Percentiles rank a stretch among this genome's conserved stretches.
These are phyloP conservation scores for Diaporthe sp. DNA, from an alignment of 2,329 filamentous ascomycete species.

Conservation along the genomic window DNA sequence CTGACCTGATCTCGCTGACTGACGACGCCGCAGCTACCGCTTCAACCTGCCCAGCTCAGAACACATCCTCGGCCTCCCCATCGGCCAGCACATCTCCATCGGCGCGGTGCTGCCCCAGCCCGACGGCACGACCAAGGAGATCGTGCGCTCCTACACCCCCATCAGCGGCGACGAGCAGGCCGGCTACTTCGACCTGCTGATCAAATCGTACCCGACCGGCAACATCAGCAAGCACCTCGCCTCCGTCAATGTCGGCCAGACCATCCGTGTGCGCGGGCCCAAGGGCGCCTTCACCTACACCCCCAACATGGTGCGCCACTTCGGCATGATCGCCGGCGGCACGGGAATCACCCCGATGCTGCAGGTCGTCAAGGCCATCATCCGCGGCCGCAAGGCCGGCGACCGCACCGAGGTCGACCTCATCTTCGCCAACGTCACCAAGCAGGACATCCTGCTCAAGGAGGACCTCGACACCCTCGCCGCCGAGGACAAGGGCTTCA, in stretches of 20 bases:
- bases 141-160: conserved; percentile 92
- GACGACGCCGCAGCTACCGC: conserved; percentile 74
- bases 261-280: conserved; percentile 90
- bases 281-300: conserved; percentile 99
- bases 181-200: conserved; percentile 94
- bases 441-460: conserved; percentile 90
- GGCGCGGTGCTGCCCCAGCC: conserved; percentile 76
- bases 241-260: conserved; percentile 82
- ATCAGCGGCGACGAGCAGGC: conserved; percentile 90
- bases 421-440: conserved; percentile 96
- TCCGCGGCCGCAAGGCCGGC: conserved; percentile 80
- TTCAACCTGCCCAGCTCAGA: conserved; percentile 83
- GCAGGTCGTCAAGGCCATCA: conserved; percentile 91
- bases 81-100: conserved; percentile 99
- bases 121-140: conserved; percentile 81
- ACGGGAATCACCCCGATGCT: conserved; percentile 99
- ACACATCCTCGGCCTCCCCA: conserved; percentile 92
- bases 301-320: conserved; percentile 94
- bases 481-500: conserved; percentile 82
- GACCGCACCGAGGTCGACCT: conserved; percentile 92
- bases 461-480: conserved; percentile 88
- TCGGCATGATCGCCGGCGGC: conserved; percentile 98
- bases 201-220: conserved; percentile 97
- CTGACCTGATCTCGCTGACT: background rate
- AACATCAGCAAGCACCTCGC: conserved; percentile 97